Evolutionary conservation across 2,329 filamentous ascomycete genomes (phyloP).

Genomic region (Aspergillus sp.): DNA sequence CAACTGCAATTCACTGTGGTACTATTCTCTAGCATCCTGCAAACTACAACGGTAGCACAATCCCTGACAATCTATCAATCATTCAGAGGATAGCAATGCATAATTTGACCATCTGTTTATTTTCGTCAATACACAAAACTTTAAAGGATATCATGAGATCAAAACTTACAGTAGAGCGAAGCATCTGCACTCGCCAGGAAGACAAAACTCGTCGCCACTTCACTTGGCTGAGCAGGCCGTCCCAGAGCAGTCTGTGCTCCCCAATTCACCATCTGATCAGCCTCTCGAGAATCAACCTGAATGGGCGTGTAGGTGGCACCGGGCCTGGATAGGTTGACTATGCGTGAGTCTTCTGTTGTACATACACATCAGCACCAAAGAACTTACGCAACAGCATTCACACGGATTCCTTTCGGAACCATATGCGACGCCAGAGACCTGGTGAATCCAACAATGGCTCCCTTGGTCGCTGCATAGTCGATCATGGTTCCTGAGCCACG

Average conservation of each 20-base stretch:
- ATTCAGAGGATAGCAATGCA: constrained; percentile 31
- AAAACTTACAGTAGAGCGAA: constrained; percentile 29
- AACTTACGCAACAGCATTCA: constrained; percentile 44
- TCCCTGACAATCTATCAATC: constrained; percentile 17
- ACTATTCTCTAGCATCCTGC: too few relatives aligned
- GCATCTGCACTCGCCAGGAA: constrained; percentile 33
- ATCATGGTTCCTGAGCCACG: constrained; percentile 48
- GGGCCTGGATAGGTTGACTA: constrained; percentile 14
- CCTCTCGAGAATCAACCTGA: constrained; percentile 29
- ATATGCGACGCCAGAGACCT: constrained; percentile 50
- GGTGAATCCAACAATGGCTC: constrained; percentile 55
- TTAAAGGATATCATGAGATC: background rate
- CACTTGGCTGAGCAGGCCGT: constrained; percentile 33
- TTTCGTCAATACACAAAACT: background rate
- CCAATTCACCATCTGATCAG: constrained; percentile 31
- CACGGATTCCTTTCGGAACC: constrained; percentile 53
- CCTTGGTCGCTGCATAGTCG: constrained; percentile 56
- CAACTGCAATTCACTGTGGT: too few relatives aligned
- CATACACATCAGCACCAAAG: background rate
- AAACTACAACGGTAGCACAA: background rate
- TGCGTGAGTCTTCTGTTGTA: background rate
- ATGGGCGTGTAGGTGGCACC: constrained; percentile 31
- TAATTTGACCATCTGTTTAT: constrained; percentile 27
- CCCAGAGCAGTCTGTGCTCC: constrained; percentile 24
- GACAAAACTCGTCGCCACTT: constrained; percentile 36